Evolutionary conservation across 1,284 basidiomycete species (phyloP).

Genomic region (Fomitopsis betulina): DNA sequence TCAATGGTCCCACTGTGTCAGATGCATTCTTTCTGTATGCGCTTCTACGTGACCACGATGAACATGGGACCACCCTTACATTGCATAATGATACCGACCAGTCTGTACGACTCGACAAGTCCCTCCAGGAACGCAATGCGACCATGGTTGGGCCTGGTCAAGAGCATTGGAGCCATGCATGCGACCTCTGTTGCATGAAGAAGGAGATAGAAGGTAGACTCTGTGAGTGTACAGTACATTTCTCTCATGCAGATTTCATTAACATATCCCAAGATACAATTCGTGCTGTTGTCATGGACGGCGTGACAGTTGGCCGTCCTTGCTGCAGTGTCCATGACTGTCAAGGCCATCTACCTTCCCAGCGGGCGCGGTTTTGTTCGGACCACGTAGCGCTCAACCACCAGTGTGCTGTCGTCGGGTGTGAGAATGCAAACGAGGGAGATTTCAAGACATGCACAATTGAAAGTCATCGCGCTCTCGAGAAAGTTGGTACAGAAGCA

Average conservation of each 20-base stretch:
- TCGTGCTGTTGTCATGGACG: slow-evolving; percentile 27
- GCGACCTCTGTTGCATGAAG: neutral
- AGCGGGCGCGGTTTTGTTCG: slow-evolving; percentile 23
- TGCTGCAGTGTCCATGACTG: slow-evolving; percentile 25
- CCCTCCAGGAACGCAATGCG: neutral
- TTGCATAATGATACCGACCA: neutral
- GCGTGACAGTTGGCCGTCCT: slow-evolving; percentile 25
- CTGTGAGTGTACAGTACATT: neutral
- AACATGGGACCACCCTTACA: neutral
- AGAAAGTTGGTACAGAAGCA: slow-evolving; percentile 1
- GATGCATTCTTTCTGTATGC: neutral
- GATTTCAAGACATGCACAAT: neutral
- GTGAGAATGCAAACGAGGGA: neutral
- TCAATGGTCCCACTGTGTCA: neutral
- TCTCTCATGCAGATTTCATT: slow-evolving; percentile 11
- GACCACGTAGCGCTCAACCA: slow-evolving; percentile 12
- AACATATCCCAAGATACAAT: too few species aligned
- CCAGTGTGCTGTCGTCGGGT: slow-evolving; percentile 14
- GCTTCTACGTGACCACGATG: neutral
- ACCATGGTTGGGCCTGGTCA: neutral
- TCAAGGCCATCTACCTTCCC: slow-evolving; percentile 15
- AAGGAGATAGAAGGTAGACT: neutral
- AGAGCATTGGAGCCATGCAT: neutral
- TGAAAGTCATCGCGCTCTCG: neutral
- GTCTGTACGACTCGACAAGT: neutral